Evolutionary conservation across 2,329 filamentous ascomycete species (phyloP), one percentile per base, ranked within the genome.

Genomic region (Dothistroma septosporum): DNA sequence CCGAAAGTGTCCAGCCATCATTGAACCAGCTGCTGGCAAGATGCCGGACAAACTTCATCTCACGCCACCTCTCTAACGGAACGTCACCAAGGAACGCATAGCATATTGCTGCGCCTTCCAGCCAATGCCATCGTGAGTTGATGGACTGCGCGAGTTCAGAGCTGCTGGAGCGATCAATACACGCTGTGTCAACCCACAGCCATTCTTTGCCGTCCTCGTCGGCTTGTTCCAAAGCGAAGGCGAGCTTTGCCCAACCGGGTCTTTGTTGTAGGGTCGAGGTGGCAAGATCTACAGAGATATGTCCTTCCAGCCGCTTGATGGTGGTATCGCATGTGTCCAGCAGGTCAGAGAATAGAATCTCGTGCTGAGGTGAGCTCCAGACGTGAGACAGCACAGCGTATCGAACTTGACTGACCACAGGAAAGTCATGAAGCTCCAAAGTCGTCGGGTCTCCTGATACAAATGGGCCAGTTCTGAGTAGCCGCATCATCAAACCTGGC

Each of bases 151-250:
- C 41, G 16, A 61, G 48, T 21, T 61, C 59, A 22, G 54, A 37
- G 32, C 59, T 61, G 46, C 59, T 57, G 21, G 53, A 53, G 9
- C 55, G 54, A 50, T 61, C 59, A 3, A 61, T 57, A 28, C 59
- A 61, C 8, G 54, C 54, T 11, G 59, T 61, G 33, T 61, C 59
- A 11, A 58, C 19, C 54, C 54, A 61, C 33, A 61, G 59, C 31
- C 59, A 64, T 10, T 63, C 53, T n/a, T 64, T 53, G 4, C 62
- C 64, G 35, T 67, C 60, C 19, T 61, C 50, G 14, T 57, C 44
- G 7, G 64, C 66, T 32, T 63, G 64, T 33, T 60, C 48, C 16
- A 61, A 55, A 8, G 58, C 49, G 37, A 62, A 63, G 14, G 58
- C 37, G 22, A 68, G 60, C 44, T 68, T 68, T 2, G 41, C 55